These are phyloP conservation scores for Candida adriatica DNA, from an alignment of 805 yeast species.

Conservation along the genomic window DNA sequence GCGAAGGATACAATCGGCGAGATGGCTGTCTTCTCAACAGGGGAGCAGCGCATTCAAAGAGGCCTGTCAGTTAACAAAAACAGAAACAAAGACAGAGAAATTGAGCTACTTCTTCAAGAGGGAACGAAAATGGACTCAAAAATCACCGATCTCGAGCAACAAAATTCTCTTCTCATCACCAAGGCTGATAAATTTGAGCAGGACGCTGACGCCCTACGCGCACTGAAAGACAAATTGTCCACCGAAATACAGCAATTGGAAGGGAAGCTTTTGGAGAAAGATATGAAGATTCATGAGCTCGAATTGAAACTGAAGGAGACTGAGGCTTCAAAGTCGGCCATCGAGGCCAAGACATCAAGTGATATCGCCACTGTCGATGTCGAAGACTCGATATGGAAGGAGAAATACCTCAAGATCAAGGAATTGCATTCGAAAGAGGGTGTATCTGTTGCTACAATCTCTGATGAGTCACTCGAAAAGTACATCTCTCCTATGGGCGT, in stretches of 20 bases:
- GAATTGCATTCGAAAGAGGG: slow-evolving; percentile 1
- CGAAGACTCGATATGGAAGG: neutral
- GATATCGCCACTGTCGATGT: neutral
- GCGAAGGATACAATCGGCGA: slow-evolving; percentile 9
- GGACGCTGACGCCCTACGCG: slow-evolving; percentile 16
- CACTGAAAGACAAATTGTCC: slow-evolving; percentile 17
- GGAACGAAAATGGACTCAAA: slow-evolving; percentile 42
- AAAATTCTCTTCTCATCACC: slow-evolving; percentile 20
- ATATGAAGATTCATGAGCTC: slow-evolving; percentile 6
- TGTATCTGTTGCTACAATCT: slow-evolving; percentile 14
- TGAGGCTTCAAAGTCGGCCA: neutral
- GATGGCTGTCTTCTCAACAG: slow-evolving; percentile 6
- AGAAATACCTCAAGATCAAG: too few species aligned
- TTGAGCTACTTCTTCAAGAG: slow-evolving; percentile 37
- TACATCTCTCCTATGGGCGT: slow-evolving; percentile 35
- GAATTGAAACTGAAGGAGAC: slow-evolving; percentile 1
- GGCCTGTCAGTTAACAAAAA: slow-evolving; percentile 22
- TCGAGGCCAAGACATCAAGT: neutral
- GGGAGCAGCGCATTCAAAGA: slow-evolving; percentile 12
- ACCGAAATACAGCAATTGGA: slow-evolving; percentile 17
- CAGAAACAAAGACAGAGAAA: slow-evolving; percentile 35
- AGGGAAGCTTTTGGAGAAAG: slow-evolving; percentile 9
- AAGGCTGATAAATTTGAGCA: slow-evolving; percentile 23
- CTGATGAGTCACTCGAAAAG: slow-evolving; percentile 24
- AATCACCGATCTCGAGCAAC: slow-evolving; percentile 32